phyloP scores from a whole-genome alignment of 768 basidiomycete genomes.

The Austroboletus eburneus region DNA sequence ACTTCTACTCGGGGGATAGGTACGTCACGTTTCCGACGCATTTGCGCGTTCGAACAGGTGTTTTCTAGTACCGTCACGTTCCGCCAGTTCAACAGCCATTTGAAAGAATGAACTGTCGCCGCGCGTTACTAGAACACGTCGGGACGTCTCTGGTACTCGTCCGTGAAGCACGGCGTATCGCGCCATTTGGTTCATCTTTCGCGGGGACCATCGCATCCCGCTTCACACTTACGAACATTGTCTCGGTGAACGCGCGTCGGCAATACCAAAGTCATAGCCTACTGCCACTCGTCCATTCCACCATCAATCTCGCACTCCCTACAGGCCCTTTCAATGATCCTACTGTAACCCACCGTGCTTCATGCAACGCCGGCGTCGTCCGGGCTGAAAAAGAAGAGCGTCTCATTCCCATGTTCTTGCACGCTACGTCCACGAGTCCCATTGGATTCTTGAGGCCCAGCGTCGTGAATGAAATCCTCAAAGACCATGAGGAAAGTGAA shows the following conservation, averaged over 20 bases:
- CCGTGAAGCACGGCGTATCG: background rate
- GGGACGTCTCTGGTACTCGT: background rate
- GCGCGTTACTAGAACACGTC: background rate
- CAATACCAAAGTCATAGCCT: conserved; percentile 4
- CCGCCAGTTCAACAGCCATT: too few relatives aligned
- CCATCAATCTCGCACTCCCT: conserved; percentile 27
- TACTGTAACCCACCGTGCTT: conserved; percentile 11
- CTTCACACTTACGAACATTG: conserved; percentile 1
- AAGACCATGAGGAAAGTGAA: conserved; percentile 5
- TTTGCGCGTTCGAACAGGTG: too few relatives aligned
- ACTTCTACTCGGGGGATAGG: too few relatives aligned
- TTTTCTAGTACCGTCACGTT: too few relatives aligned
- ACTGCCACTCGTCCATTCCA: conserved; percentile 21
- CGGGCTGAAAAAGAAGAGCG: conserved; percentile 14
- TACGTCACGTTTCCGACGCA: too few relatives aligned
- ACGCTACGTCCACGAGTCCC: conserved; percentile 4
- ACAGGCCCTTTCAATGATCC: conserved; percentile 20
- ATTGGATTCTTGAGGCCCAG: conserved; percentile 19
- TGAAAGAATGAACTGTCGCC: too few relatives aligned
- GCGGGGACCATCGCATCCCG: background rate
- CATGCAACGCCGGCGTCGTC: conserved; percentile 12
- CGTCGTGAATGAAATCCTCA: conserved; percentile 11
- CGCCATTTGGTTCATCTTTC: background rate
- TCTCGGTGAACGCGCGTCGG: background rate
- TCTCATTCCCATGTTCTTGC: conserved; percentile 20